phyloP scores from a whole-genome alignment of 768 basidiomycete species.

The Termitomyces sp. region DNA sequence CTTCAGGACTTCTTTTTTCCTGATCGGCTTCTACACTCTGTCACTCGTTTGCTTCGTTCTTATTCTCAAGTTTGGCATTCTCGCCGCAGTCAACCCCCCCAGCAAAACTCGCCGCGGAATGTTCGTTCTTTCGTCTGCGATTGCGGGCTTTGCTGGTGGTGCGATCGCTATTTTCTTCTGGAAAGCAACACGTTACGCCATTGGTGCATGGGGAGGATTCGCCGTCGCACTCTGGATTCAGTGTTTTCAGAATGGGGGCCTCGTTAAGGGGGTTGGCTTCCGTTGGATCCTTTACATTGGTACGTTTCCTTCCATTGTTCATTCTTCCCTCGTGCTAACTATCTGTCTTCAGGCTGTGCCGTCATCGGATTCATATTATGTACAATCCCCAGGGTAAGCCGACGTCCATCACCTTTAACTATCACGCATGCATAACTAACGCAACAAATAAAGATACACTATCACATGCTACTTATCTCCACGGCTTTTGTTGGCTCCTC shows the following conservation, averaged over 20 bases:
- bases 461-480: slow-evolving; percentile 79
- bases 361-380: slow-evolving; percentile 79
- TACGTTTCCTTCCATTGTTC: slow-evolving; percentile 23
- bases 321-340: slow-evolving; percentile 13
- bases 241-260: slow-evolving; percentile 75
- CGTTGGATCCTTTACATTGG: slow-evolving; percentile 92
- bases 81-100: slow-evolving; percentile 81
- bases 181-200: slow-evolving; percentile 81
- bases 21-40: slow-evolving; percentile 87
- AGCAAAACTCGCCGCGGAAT: slow-evolving; percentile 76
- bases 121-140: slow-evolving; percentile 77
- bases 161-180: slow-evolving; percentile 89
- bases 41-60: slow-evolving; percentile 83
- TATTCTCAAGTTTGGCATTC: slow-evolving; percentile 83
- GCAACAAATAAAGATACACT: slow-evolving; percentile 51
- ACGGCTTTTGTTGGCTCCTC: slow-evolving; percentile 90
- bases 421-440: slow-evolving; percentile 6
- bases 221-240: slow-evolving; percentile 85
- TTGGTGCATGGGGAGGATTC: slow-evolving; percentile 84
- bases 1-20: slow-evolving; percentile 84
- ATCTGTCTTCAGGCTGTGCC: slow-evolving; percentile 47
- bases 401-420: slow-evolving; percentile 1
- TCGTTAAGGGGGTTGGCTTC: slow-evolving; percentile 71
- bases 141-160: slow-evolving; percentile 82
- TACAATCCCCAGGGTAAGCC: slow-evolving; percentile 66